Evolutionary conservation across 371 early-diverging fungal genomes (phyloP).

Genomic region (Funneliformis caledonium): DNA sequence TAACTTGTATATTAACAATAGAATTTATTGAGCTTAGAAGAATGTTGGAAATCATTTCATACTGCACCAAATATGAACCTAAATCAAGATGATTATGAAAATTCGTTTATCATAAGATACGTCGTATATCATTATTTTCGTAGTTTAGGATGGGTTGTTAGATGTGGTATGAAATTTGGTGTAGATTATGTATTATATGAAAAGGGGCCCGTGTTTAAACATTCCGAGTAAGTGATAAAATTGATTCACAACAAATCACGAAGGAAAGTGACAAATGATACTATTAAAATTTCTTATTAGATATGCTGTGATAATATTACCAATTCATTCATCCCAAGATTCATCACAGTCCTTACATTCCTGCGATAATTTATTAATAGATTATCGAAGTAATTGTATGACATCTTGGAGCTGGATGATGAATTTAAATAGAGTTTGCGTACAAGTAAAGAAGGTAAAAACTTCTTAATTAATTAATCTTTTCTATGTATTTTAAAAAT

Average conservation of each 20-base stretch:
- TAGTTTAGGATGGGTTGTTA: slow-evolving; percentile 81
- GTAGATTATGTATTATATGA: slow-evolving; percentile 65
- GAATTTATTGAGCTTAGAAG: slow-evolving; percentile 34
- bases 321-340: not conserved
- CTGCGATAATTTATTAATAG: not conserved
- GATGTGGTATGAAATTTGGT: slow-evolving; percentile 83
- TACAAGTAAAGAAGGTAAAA: slow-evolving; percentile 66
- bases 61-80: not conserved
- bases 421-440: slow-evolving; percentile 62
- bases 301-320: slow-evolving; percentile 17
- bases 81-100: slow-evolving; percentile 37
- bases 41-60: slow-evolving; percentile 34
- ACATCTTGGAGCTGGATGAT: slow-evolving; percentile 62
- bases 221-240: slow-evolving; percentile 44
- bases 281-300: slow-evolving; percentile 7
- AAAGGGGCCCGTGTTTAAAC: slow-evolving; percentile 47
- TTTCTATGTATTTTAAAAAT: not conserved
- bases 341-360: not conserved
- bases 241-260: not conserved
- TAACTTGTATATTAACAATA: slow-evolving; percentile 8
- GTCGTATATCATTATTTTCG: slow-evolving; percentile 84
- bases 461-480: not conserved
- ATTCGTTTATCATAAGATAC: slow-evolving; percentile 64
- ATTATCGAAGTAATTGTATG: slow-evolving; percentile 40
- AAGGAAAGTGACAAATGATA: not conserved